Evolutionary conservation across 306 rosid genomes (phyloP).

Genomic region (Medicago arabica): DNA sequence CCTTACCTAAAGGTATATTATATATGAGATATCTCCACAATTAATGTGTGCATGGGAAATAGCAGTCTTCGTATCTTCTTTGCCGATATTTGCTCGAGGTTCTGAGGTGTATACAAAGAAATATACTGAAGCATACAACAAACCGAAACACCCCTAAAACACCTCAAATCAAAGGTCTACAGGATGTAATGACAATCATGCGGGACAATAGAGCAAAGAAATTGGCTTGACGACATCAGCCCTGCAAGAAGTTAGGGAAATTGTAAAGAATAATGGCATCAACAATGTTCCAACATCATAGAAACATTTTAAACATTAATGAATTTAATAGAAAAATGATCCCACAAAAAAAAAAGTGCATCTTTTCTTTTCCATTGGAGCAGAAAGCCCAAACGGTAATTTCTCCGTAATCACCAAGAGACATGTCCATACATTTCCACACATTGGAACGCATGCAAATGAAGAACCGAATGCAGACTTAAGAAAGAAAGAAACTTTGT

Average conservation of each 20-base stretch:
- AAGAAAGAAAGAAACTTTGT: slow-evolving; percentile 21
- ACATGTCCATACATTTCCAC: not conserved
- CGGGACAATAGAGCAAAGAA: not conserved
- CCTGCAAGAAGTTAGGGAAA: slow-evolving; percentile 20
- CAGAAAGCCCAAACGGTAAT: not conserved
- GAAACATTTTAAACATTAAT: not conserved
- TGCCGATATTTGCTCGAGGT: not conserved
- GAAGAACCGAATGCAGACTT: not conserved
- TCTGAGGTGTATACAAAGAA: slow-evolving; percentile 5
- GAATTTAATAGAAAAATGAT: not conserved
- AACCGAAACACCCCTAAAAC: not conserved
- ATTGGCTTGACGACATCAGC: not conserved
- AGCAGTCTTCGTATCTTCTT: not conserved
- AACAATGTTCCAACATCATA: not conserved
- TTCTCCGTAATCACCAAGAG: not conserved
- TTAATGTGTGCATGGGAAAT: not conserved
- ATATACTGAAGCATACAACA: slow-evolving; percentile 17
- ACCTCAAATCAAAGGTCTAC: slow-evolving; percentile 2
- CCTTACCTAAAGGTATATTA: slow-evolving; percentile 9
- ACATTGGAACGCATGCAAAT: not conserved
- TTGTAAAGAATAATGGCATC: not conserved
- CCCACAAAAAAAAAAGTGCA: not conserved
- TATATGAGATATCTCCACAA: not conserved
- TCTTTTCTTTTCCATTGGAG: not conserved
- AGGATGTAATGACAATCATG: slow-evolving; percentile 16